Evolutionary conservation across 1,284 basidiomycete genomes (phyloP).

Genomic region (Ceratobasidium sp.): DNA sequence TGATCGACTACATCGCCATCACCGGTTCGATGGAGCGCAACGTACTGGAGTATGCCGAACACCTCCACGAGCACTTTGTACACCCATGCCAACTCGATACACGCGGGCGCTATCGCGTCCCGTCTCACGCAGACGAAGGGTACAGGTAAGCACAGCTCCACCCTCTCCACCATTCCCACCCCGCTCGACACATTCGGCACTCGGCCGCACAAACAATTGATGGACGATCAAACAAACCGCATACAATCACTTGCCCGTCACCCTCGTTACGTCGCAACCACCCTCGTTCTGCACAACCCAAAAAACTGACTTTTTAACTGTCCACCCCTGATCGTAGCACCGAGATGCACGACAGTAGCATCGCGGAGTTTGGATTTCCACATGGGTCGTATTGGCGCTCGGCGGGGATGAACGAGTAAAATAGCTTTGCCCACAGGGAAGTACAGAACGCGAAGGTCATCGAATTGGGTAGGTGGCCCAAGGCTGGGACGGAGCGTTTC

Average conservation of each 20-base stretch:
- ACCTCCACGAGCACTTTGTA: slow-evolving; percentile 73
- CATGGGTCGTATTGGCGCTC: slow-evolving; percentile 75
- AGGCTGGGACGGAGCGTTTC: slow-evolving; percentile 16
- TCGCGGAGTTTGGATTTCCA: slow-evolving; percentile 80
- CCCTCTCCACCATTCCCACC: slow-evolving; percentile 11
- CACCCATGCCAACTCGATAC: slow-evolving; percentile 90
- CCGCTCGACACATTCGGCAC: slow-evolving; percentile 3
- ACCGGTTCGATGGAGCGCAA: slow-evolving; percentile 94
- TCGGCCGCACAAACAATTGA: too few relatives aligned
- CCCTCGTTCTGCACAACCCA: not conserved
- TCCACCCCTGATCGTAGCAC: slow-evolving; percentile 64
- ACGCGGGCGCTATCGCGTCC: slow-evolving; percentile 87
- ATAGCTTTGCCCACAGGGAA: slow-evolving; percentile 6
- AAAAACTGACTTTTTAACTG: slow-evolving; percentile 6
- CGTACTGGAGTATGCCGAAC: slow-evolving; percentile 76
- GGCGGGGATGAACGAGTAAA: slow-evolving; percentile 14
- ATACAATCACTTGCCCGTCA: slow-evolving; percentile 20
- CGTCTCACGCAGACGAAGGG: slow-evolving; percentile 72
- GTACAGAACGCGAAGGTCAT: not conserved
- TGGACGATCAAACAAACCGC: too few relatives aligned
- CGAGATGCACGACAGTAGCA: slow-evolving; percentile 78
- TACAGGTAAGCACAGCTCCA: slow-evolving; percentile 68
- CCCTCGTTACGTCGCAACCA: not conserved
- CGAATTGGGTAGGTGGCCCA: not conserved
- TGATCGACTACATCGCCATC: slow-evolving; percentile 93